Evolutionary conservation across 805 yeast genomes (phyloP).

Genomic region (Candida dendrica): DNA sequence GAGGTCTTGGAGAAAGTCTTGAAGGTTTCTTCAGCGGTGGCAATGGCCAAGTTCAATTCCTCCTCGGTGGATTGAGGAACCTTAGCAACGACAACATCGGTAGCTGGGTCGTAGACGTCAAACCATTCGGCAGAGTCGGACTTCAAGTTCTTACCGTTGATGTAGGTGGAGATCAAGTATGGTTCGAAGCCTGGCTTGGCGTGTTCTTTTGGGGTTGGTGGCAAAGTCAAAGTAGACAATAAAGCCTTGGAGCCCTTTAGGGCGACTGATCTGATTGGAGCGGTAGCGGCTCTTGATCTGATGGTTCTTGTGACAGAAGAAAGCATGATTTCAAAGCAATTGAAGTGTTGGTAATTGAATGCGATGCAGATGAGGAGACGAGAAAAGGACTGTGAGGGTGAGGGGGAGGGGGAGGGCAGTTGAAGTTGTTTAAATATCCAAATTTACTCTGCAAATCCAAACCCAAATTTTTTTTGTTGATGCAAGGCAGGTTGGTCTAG

Average conservation of each 20-base stretch:
- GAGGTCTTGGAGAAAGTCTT: slow-evolving; percentile 41
- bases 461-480: too few relatives aligned
- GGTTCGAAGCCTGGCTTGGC: slow-evolving; percentile 31
- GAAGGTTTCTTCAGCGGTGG: slow-evolving; percentile 58
- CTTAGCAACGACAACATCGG: slow-evolving; percentile 54
- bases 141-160: slow-evolving; percentile 38
- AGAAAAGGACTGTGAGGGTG: too few relatives aligned
- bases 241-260: neutral
- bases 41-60: slow-evolving; percentile 61
- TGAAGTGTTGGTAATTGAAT: too few relatives aligned
- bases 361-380: too few relatives aligned
- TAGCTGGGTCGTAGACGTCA: slow-evolving; percentile 72
- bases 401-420: too few relatives aligned
- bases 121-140: slow-evolving; percentile 51
- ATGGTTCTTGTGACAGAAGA: slow-evolving; percentile 7
- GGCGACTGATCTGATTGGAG: slow-evolving; percentile 1
- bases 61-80: slow-evolving; percentile 68
- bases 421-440: too few relatives aligned
- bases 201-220: slow-evolving; percentile 35
- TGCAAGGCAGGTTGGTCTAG: too few relatives aligned
- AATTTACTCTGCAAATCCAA: too few relatives aligned
- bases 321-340: slow-evolving; percentile 4
- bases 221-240: slow-evolving; percentile 15
- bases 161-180: slow-evolving; percentile 43
- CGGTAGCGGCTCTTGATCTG: slow-evolving; percentile 2